phyloP scores from a whole-genome alignment of 305 asterid species.

The Fraxinus sp. region DNA sequence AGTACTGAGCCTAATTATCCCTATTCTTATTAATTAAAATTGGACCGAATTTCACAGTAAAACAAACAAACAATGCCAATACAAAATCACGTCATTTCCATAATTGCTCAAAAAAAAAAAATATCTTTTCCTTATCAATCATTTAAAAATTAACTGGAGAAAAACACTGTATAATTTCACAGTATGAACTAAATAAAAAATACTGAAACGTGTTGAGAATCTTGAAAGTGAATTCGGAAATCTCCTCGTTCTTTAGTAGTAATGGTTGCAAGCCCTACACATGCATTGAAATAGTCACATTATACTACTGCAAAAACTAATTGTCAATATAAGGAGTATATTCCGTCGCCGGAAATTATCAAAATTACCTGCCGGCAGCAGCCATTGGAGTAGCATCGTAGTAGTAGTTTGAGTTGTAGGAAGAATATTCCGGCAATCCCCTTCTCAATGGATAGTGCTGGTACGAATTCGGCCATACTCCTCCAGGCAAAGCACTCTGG shows the following conservation, averaged over 20 bases:
- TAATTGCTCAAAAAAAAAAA: background rate
- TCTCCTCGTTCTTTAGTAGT: background rate
- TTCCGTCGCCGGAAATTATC: background rate
- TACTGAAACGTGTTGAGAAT: background rate
- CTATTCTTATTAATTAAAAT: no score
- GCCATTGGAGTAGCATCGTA: background rate
- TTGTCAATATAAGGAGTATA: background rate
- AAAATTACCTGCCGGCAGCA: background rate
- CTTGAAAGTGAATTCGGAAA: background rate
- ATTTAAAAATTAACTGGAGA: background rate
- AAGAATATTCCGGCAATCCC: conserved; percentile 20
- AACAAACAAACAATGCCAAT: background rate
- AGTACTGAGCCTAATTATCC: no score
- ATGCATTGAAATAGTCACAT: background rate
- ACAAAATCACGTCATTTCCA: background rate
- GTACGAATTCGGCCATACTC: conserved; percentile 17
- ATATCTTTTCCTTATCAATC: background rate
- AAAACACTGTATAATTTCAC: background rate
- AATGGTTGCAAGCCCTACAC: background rate
- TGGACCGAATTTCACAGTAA: background rate
- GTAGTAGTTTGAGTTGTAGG: conserved; percentile 5
- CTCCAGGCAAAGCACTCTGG: conserved; percentile 17
- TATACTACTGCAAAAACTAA: background rate
- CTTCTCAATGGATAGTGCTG: conserved; percentile 17
- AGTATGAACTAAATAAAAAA: background rate